These are phyloP conservation scores for Cordyceps javanica DNA, from an alignment of 2,329 filamentous ascomycete genomes.

Conservation along the genomic window DNA sequence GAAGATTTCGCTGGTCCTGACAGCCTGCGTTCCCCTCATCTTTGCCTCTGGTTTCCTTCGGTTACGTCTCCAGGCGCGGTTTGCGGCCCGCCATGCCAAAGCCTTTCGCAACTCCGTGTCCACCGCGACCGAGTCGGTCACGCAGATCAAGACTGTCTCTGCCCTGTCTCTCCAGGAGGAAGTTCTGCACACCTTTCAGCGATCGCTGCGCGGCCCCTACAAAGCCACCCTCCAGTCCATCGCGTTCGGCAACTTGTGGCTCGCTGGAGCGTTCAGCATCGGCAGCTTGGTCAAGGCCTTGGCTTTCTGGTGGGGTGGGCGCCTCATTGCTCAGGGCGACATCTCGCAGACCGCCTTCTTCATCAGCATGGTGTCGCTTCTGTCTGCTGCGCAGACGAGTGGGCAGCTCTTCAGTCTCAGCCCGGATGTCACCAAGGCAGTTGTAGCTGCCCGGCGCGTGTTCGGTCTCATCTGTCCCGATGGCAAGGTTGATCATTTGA, in stretches of 20 bases:
- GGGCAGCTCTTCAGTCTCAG: slow-evolving; percentile 60
- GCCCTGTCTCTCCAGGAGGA: slow-evolving; percentile 37
- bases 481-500: not conserved
- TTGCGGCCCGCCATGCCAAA: slow-evolving; percentile 52
- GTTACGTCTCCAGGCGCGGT: slow-evolving; percentile 49
- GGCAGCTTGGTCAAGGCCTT: slow-evolving; percentile 56
- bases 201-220: slow-evolving; percentile 26
- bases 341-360: slow-evolving; percentile 54
- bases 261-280: slow-evolving; percentile 41
- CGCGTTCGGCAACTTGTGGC: slow-evolving; percentile 36
- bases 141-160: slow-evolving; percentile 54
- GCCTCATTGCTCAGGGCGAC: slow-evolving; percentile 51
- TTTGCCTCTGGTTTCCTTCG: slow-evolving; percentile 60
- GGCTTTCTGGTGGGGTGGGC: slow-evolving; percentile 62
- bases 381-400: slow-evolving; percentile 56
- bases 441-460: slow-evolving; percentile 44
- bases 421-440: slow-evolving; percentile 55
- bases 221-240: slow-evolving; percentile 34
- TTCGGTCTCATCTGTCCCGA: slow-evolving; percentile 23
- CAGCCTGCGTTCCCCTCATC: slow-evolving; percentile 58
- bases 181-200: slow-evolving; percentile 33
- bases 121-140: slow-evolving; percentile 56
- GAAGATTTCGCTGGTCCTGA: slow-evolving; percentile 63
- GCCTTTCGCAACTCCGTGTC: slow-evolving; percentile 55
- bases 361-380: slow-evolving; percentile 54